These are phyloP conservation scores for Mycena vitilis DNA, from an alignment of 768 basidiomycete species.

Conservation along the genomic window DNA sequence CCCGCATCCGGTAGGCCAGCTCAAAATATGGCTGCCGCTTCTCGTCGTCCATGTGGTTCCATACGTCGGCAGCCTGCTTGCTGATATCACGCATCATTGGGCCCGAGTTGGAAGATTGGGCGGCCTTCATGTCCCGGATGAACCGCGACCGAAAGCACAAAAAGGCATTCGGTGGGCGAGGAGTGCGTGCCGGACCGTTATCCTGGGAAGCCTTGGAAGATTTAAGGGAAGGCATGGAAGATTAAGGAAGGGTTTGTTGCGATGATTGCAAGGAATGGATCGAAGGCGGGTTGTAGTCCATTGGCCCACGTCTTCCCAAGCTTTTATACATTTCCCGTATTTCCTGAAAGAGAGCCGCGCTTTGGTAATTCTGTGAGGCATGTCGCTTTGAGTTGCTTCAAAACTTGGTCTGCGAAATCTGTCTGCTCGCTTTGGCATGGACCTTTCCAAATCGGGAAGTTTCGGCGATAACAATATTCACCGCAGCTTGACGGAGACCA, in stretches of 20 bases:
- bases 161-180: conserved; percentile 28
- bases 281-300: not conserved
- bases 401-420: not conserved
- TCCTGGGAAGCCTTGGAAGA: conserved; percentile 13
- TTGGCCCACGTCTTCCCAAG: not conserved
- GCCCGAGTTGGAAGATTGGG: not conserved
- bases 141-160: conserved; percentile 26
- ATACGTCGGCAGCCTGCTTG: conserved; percentile 3
- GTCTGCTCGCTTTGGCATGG: conserved; percentile 13
- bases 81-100: conserved; percentile 8
- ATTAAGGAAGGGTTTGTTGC: no score
- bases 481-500: not conserved
- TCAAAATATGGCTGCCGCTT: conserved; percentile 17
- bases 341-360: conserved; percentile 12
- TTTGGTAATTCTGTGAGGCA: conserved; percentile 25
- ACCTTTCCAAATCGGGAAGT: conserved; percentile 7
- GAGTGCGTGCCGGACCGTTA: not conserved
- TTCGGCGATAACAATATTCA: not conserved
- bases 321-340: conserved; percentile 14
- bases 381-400: conserved; percentile 27
- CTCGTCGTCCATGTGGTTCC: conserved; percentile 24
- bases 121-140: conserved; percentile 2
- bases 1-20: conserved; percentile 2
- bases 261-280: not conserved
- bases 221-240: no score